Evolutionary conservation across 805 yeast species (phyloP), one percentile per base, ranked within the genome.

Genomic region (Saturnispora quitensis): DNA sequence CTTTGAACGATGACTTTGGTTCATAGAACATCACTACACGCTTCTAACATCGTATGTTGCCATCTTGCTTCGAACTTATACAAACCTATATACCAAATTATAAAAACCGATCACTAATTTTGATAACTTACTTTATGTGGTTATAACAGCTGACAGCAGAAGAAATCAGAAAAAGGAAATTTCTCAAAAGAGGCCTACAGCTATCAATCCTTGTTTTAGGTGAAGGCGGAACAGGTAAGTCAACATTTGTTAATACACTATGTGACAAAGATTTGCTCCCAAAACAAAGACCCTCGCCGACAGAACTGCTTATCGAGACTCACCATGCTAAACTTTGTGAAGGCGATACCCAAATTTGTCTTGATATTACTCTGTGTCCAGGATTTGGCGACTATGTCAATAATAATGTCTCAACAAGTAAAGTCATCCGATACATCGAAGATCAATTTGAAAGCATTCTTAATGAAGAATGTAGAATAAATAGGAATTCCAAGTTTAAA

Each of bases 171-270:
- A 68, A 63, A 53, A 69, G 75, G 46, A 76, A 76, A 62, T 76
- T 77, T 44, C 64, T 77, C 50, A 77, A 74, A 61, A 73, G 75
- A 57, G 73, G 78, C 36, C 70, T 76, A 62, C 76, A 75, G 55
- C 70, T 77, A 58, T 71, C 77, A 18, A 58, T 74, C 43, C 66
- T 77, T 71, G 69, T 77, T 43, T 65, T 76, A 48, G 81, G 81
- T 36, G 78, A 75, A 51, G 57, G 60, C 10, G 96, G 96, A 13
- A 73, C 88, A 38, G 88, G 89, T 1, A 87, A 88, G 66, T 76
- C 89, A 3, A 81, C 90, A 0, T 87, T 89, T 58, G 69, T 89
- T 59, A 88, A 90, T 71, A 81, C 93, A 12, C 72, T 90, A 56
- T 86, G 89, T 62, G 84, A 84, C 68, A 62, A 68, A 55, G 68